Conservation (phyloP, 2,329 filamentous ascomycete genomes). For the Onygena corvina region DNA sequence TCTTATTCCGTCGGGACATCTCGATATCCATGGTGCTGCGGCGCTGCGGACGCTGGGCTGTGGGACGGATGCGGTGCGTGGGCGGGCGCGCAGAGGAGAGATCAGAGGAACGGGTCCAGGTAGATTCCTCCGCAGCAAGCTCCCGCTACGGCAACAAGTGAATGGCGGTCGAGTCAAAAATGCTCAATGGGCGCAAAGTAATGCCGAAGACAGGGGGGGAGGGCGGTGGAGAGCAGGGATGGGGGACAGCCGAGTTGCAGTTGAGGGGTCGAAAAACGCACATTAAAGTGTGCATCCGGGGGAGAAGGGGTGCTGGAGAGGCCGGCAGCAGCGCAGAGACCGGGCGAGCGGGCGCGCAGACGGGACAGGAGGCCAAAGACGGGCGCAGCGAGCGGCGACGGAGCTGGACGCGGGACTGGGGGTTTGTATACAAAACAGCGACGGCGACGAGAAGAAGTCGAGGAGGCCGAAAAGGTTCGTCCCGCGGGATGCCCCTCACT, state of each 20-base stretch:
- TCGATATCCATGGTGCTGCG: slow-evolving; percentile 56
- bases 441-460: not conserved
- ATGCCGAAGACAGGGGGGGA: not conserved
- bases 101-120: not conserved
- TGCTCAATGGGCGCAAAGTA: not conserved
- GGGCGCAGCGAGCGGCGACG: not conserved
- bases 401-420: not conserved
- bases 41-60: no score
- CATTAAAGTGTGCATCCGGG: not conserved
- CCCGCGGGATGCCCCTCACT: no score
- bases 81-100: not conserved
- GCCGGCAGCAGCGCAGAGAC: not conserved
- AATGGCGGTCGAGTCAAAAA: not conserved
- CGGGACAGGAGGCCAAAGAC: not conserved
- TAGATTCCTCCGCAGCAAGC: not conserved
- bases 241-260: not conserved
- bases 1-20: slow-evolving; percentile 71
- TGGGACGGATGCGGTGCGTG: no score
- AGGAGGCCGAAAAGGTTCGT: slow-evolving; percentile 1
- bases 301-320: not conserved
- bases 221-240: not conserved
- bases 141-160: not conserved
- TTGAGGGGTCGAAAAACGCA: slow-evolving; percentile 1
- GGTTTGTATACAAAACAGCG: not conserved
- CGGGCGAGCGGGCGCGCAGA: not conserved